A percentile compares a stretch with the other conserved stretches of the same genome.
phyloP scores from a whole-genome alignment of 2,329 filamentous ascomycete genomes.

The Fusarium pininemorale region DNA sequence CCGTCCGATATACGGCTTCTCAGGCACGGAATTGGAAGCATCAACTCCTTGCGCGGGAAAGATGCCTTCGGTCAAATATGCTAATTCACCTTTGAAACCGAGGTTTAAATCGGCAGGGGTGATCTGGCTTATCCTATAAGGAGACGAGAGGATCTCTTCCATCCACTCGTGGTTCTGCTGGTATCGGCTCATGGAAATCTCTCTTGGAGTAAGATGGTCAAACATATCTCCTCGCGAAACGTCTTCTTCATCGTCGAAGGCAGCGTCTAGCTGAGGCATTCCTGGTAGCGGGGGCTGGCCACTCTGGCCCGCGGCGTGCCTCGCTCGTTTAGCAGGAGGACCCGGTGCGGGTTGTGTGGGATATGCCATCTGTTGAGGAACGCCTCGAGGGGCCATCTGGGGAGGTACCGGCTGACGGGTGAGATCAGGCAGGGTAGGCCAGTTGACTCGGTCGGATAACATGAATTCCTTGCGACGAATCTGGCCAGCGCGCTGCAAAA shows the following conservation, averaged over 20 bases:
- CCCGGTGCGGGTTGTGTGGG: slow-evolving; percentile 61
- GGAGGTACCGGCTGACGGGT: slow-evolving; percentile 61
- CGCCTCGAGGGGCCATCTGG: slow-evolving; percentile 55
- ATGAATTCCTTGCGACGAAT: slow-evolving; percentile 93
- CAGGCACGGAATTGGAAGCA: slow-evolving; percentile 54
- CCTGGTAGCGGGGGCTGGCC: slow-evolving; percentile 52
- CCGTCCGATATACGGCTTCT: slow-evolving; percentile 68
- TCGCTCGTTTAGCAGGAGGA: slow-evolving; percentile 65
- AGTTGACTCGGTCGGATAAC: slow-evolving; percentile 87
- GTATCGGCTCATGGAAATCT: slow-evolving; percentile 88
- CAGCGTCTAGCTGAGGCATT: slow-evolving; percentile 52
- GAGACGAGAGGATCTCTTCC: slow-evolving; percentile 94
- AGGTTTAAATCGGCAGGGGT: slow-evolving; percentile 87
- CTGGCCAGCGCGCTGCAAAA: slow-evolving; percentile 78
- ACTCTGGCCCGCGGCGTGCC: slow-evolving; percentile 55
- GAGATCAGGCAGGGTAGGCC: slow-evolving; percentile 80
- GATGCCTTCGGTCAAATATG: slow-evolving; percentile 83
- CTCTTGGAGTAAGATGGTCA: slow-evolving; percentile 86
- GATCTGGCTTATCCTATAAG: slow-evolving; percentile 86
- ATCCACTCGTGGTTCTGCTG: slow-evolving; percentile 98
- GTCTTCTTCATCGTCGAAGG: slow-evolving; percentile 89
- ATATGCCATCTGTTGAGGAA: slow-evolving; percentile 71
- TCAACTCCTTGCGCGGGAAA: slow-evolving; percentile 73
- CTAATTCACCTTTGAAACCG: slow-evolving; percentile 84
- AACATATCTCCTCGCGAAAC: slow-evolving; percentile 87